A percentile compares a stretch with the other conserved stretches of the same genome.
phyloP scores from a whole-genome alignment of 768 basidiomycete genomes.

The Dendrothele bispora region DNA sequence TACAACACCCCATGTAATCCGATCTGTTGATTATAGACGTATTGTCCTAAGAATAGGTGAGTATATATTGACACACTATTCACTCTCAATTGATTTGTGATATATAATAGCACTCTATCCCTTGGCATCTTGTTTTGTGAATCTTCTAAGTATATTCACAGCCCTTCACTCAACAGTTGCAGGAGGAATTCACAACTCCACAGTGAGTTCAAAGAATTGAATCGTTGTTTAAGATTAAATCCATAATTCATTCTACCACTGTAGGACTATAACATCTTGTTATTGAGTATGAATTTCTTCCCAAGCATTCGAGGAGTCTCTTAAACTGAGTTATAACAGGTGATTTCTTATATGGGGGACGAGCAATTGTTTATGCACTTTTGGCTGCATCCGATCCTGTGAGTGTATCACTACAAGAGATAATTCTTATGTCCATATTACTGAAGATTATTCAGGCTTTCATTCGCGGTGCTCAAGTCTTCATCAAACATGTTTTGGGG shows the following conservation, averaged over 20 bases:
- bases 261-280: constrained; percentile 1
- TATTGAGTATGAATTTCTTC: constrained; percentile 3
- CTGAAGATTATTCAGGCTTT: too few relatives aligned
- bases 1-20: background rate
- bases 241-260: background rate
- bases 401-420: too few relatives aligned
- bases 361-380: constrained; percentile 13
- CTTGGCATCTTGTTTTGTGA: constrained; percentile 10
- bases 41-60: constrained; percentile 15
- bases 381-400: constrained; percentile 16
- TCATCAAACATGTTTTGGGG: too few relatives aligned
- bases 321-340: constrained; percentile 6
- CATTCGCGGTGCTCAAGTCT: too few relatives aligned
- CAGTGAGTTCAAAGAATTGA: constrained; percentile 7
- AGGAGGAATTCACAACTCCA: constrained; percentile 11
- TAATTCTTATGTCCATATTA: too few relatives aligned
- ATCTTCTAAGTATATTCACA: constrained; percentile 9
- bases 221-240: constrained; percentile 2
- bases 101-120: constrained; percentile 12
- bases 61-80: background rate
- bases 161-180: constrained; percentile 9
- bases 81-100: background rate
- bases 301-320: too few relatives aligned
- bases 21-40: constrained; percentile 8
- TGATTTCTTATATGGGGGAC: constrained; percentile 18